Conservation (phyloP, 139 green algal genomes). For the Picochlorum sp. region DNA sequence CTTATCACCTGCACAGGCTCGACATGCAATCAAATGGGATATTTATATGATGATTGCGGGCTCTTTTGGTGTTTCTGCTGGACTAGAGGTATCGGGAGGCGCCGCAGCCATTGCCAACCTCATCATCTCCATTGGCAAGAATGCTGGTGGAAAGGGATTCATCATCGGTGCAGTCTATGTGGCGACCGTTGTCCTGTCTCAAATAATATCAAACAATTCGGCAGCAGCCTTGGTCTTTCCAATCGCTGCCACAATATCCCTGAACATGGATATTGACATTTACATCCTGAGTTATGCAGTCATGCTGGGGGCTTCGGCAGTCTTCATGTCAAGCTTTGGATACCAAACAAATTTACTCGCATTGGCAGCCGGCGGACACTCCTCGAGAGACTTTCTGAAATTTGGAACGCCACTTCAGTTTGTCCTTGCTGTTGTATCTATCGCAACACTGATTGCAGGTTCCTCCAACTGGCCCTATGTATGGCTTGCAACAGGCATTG, state of each 20-base stretch:
- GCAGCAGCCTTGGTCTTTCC: conserved; percentile 51
- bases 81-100: conserved; percentile 32
- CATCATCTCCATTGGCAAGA: conserved; percentile 26
- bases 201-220: conserved; percentile 54
- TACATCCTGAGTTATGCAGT: conserved; percentile 30
- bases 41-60: conserved; percentile 49
- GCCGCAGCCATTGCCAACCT: conserved; percentile 35
- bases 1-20: conserved; percentile 42
- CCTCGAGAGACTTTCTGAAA: conserved; percentile 46
- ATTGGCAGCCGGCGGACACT: conserved; percentile 48
- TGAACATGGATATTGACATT: conserved; percentile 29
- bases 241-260: conserved; percentile 29
- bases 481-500: conserved; percentile 25
- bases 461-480: conserved; percentile 15
- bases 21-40: conserved; percentile 38
- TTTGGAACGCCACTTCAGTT: conserved; percentile 27
- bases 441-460: conserved; percentile 12
- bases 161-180: conserved; percentile 42
- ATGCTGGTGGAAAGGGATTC: conserved; percentile 28
- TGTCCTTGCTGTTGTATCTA: conserved; percentile 23
- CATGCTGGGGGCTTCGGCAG: conserved; percentile 46
- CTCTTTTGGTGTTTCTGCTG: conserved; percentile 33
- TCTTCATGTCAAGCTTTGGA: conserved; percentile 54
- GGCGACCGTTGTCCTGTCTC: conserved; percentile 38
- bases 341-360: conserved; percentile 77